Evolutionary conservation across 495 filamentous ascomycete species (phyloP), one percentile per base, ranked within the genome.

Genomic region (Neurospora sp.): DNA sequence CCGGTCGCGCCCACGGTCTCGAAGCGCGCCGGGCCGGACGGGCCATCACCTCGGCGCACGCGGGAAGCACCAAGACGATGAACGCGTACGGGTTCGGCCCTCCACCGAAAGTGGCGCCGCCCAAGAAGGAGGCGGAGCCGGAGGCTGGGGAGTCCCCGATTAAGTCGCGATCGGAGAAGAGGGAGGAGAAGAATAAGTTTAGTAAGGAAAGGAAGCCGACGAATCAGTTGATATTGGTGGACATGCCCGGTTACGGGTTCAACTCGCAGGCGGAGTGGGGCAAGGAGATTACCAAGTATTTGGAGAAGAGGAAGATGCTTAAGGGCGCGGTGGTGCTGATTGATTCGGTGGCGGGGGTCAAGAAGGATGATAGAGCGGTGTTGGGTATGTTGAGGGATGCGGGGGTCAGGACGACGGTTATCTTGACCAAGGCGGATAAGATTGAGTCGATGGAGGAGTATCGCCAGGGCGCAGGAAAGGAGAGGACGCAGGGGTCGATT

Each of bases 171-270:
- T 43, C 21, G 21, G 42, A 13, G n/a, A 42, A 28, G 74, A 31
- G 70, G 36, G 39, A 40, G 31, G 66, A 40, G 70, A 70, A 42
- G 11, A 39, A 82, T 79, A 38, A 85, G 86, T 73, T 84, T 82
- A 37, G 81, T 13, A 62, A 62, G 45, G 86, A 90, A 76, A 73
- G 78, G 62, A 85, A 86, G 11, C 81, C 83, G 24, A 84, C 85
- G 71, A 87, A 91, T 71, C 85, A 88, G 15, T 78, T 97, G 70
- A 84, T 89, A 9, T 76, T 96, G 13, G 83, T 97, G 42, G 96
- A 99, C 81, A 95, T 96, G 93, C 96, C 96, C 8, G 96, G 96
- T 2, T 99, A 99, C 78, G 96, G 96, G 5, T 86, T 91, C 71
- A 92, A 89, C 6, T 93, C 91, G 78, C 83, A 88, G 62, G 80